Percentiles rank a stretch among this genome's conserved stretches.
Evolutionary conservation across 75 land plant genomes (phyloP).

Genomic region (Cupressus sempervirens): DNA sequence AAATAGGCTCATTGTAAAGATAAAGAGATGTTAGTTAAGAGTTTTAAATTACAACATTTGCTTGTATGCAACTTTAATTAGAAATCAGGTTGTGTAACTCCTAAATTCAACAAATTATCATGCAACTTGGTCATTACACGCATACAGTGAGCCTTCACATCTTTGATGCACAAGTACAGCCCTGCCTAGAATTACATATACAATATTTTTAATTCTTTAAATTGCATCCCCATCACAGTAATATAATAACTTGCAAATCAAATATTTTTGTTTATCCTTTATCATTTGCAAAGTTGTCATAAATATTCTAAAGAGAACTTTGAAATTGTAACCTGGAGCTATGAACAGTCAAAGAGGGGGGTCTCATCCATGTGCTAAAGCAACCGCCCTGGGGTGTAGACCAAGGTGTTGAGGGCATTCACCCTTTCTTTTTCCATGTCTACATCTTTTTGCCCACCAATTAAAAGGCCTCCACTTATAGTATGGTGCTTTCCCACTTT

Average conservation of each 20-base stretch:
- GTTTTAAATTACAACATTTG: neutral
- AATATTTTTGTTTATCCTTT: neutral
- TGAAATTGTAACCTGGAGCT: conserved; percentile 66
- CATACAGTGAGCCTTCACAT: neutral
- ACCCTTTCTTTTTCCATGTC: conserved; percentile 75
- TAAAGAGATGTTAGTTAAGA: neutral
- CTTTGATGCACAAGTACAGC: neutral
- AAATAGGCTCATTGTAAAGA: neutral
- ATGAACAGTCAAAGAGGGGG: conserved; percentile 88
- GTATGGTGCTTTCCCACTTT: conserved; percentile 77
- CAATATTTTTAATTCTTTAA: neutral
- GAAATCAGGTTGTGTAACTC: neutral
- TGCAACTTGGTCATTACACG: neutral
- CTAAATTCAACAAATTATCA: conserved; percentile 2
- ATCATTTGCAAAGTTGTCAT: neutral
- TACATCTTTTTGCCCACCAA: conserved; percentile 93
- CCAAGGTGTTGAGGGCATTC: conserved; percentile 69
- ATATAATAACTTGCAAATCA: neutral
- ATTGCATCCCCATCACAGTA: neutral
- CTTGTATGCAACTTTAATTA: neutral
- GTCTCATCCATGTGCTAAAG: conserved; percentile 99
- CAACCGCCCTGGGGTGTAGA: conserved; percentile 95
- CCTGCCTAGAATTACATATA: neutral
- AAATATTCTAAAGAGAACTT: neutral
- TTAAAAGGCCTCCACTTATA: conserved; percentile 89